Conservation (phyloP, 176 grass and related monocot species). For the Oryza glumipatula region DNA sequence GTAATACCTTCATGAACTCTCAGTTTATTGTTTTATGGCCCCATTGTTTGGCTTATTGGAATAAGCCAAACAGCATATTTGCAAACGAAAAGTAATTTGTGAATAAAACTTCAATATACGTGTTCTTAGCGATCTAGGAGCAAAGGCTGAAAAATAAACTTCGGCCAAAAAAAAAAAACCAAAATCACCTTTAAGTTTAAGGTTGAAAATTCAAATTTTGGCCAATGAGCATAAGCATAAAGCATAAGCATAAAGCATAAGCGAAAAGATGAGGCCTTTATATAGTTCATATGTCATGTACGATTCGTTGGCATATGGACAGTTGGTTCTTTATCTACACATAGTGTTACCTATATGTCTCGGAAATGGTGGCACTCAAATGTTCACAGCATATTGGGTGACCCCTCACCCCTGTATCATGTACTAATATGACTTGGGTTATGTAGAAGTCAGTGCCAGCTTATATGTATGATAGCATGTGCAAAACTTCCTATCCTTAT, state of each 20-base stretch:
- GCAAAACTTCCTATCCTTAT: neutral
- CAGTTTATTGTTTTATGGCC: neutral
- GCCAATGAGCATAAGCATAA: too few species aligned
- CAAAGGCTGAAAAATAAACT: too few species aligned
- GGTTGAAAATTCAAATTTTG: too few species aligned
- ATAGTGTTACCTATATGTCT: neutral
- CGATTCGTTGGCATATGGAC: conserved; percentile 4
- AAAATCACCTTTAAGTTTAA: too few species aligned
- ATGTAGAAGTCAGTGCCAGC: neutral
- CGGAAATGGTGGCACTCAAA: conserved; percentile 22
- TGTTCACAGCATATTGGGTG: conserved; percentile 19
- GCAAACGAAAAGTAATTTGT: too few species aligned
- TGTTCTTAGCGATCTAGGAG: too few species aligned
- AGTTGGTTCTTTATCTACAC: conserved; percentile 11
- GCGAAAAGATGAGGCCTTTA: neutral
- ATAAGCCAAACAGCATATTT: too few species aligned
- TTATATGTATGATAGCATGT: conserved; percentile 5
- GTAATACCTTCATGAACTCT: conserved; percentile 28
- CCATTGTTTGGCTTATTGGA: too few species aligned
- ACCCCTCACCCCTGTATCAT: too few species aligned
- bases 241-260: too few species aligned
- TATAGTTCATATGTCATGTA: conserved; percentile 23
- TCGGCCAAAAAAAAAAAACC: too few species aligned
- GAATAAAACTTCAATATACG: too few species aligned
- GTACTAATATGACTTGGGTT: conserved; percentile 7